Base-by-base conservation (phyloP, 116 monocot species). In the Papilionanthe hybrid region DNA sequence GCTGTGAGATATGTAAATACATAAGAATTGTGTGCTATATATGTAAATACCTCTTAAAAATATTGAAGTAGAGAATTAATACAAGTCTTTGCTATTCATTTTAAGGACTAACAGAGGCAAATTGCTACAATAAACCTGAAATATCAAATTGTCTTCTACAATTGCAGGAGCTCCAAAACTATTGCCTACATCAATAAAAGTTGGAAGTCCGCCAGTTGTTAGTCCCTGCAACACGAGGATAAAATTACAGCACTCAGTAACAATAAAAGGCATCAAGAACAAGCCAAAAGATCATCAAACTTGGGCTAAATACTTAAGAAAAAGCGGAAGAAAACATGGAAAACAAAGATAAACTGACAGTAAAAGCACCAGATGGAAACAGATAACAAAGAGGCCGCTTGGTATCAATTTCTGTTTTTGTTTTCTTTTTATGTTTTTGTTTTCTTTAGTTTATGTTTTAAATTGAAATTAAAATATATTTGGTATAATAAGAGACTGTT, bases 161-260 rank as follows among this genome's bases (percentile, higher is more conserved):
- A 99, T 95, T 63, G 95, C 94, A 63, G 93, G 98, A 84, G 98
- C 98, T 73, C 95, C 98, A 88, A 99, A 99, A 87, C 98, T 99
- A 77, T 99, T 99, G 9, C 98, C 98, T 43, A 98, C 82, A 79
- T 98, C 98, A 82, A 99, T 95, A 87, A 99, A 94, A 44, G 98
- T 99, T 41, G 98, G 98, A 85, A 99, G 98, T n/a, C 94, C 95
- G 44, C 95, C 98, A 29, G 95, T 99, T 7, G 93, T 99, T 77
- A 99, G 78, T 22, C 92, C 98, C 94, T 98, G 75, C 3, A 12
- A 73, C 9, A 42, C 11, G 20, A 71, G 44, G 20, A 43, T 18
- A 44, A 44, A 44, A 42, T n/a, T 44, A 44, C 8, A 73, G 17
- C n/a, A 3, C 8, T 44, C 9, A 73, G 10, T n/a, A 11, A 17